Evolutionary conservation across 2,329 filamentous ascomycete genomes (phyloP).

Genomic region (Ceratocystis variospora): DNA sequence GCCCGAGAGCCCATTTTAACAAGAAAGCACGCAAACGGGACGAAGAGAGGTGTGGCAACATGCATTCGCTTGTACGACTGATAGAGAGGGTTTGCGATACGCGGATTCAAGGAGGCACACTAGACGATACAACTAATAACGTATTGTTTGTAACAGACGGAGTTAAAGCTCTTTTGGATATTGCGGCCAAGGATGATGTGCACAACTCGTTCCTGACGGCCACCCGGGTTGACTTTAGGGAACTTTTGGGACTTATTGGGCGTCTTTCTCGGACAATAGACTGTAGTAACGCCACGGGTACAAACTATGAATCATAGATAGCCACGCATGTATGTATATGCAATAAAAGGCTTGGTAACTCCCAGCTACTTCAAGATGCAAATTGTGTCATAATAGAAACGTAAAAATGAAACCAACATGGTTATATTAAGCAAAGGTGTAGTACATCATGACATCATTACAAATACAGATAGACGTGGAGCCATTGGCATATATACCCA

Average conservation of each 20-base stretch:
- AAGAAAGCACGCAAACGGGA: neutral
- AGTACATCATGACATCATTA: neutral
- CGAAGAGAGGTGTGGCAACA: neutral
- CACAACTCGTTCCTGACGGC: neutral
- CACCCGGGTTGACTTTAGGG: neutral
- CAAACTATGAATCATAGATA: neutral
- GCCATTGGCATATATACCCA: neutral
- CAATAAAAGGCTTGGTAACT: neutral
- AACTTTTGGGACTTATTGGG: conserved; percentile 1
- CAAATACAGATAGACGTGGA: neutral
- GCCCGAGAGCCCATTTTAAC: neutral
- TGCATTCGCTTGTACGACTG: neutral
- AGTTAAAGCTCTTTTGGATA: neutral
- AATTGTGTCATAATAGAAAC: neutral
- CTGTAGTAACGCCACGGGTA: neutral
- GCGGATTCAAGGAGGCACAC: neutral
- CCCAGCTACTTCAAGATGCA: neutral
- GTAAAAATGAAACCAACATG: neutral
- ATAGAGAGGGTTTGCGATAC: neutral
- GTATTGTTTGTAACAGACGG: neutral
- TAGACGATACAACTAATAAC: neutral
- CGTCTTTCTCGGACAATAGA: neutral
- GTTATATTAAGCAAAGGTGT: neutral
- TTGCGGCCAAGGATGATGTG: conserved; percentile 2
- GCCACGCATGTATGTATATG: too few relatives aligned